phyloP scores from a whole-genome alignment of 1,284 basidiomycete species.

The Bjerkandera adusta region DNA sequence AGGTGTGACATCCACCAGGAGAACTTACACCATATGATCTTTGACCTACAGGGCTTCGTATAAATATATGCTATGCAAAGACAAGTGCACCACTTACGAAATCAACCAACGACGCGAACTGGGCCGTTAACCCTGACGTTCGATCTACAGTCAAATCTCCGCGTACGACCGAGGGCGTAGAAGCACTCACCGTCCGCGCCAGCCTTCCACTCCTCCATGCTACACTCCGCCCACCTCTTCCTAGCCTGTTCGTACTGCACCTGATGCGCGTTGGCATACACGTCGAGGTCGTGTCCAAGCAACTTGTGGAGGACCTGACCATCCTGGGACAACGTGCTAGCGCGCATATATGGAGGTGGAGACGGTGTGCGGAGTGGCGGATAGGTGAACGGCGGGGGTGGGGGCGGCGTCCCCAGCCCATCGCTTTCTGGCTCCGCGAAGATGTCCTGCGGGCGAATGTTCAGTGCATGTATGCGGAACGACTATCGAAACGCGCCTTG shows the following conservation, averaged over 20 bases:
- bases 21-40: slow-evolving; percentile 25
- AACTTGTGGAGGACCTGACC: slow-evolving; percentile 23
- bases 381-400: slow-evolving; percentile 1
- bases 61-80: neutral
- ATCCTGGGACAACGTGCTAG: slow-evolving; percentile 1
- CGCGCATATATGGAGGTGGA: neutral
- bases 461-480: neutral
- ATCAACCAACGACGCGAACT: slow-evolving; percentile 27
- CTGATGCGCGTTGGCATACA: slow-evolving; percentile 22
- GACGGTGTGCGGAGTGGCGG: neutral
- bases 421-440: neutral
- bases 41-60: slow-evolving; percentile 24
- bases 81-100: slow-evolving; percentile 20
- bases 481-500: slow-evolving; percentile 2
- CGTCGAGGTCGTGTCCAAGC: slow-evolving; percentile 27
- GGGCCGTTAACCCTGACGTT: no score
- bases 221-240: slow-evolving; percentile 31
- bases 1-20: neutral
- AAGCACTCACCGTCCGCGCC: slow-evolving; percentile 31
- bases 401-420: neutral
- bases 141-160: no score
- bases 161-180: no score
- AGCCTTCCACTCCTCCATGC: slow-evolving; percentile 30
- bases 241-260: slow-evolving; percentile 27
- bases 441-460: neutral